Conservation (phyloP, 2,329 filamentous ascomycete species). For the Claviceps lovelessii region DNA sequence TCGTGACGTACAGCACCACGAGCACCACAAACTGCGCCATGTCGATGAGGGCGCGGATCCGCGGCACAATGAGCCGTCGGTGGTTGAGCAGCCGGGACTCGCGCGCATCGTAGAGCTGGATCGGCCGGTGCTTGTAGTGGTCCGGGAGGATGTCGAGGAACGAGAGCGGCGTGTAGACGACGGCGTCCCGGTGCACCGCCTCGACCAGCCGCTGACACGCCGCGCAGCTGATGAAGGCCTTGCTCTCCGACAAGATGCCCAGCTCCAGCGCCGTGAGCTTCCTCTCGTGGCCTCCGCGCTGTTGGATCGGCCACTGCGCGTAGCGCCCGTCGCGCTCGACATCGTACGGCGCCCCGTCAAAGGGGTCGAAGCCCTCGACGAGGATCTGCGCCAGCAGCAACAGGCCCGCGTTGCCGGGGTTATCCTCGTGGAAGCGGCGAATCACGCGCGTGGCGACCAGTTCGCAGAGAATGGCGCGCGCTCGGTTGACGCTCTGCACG, state of each 20-base stretch:
- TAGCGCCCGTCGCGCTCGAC: slow-evolving; percentile 35
- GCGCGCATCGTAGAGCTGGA: slow-evolving; percentile 54
- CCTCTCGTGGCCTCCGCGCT: slow-evolving; percentile 27
- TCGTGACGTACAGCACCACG: slow-evolving; percentile 45
- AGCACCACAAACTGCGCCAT: slow-evolving; percentile 51
- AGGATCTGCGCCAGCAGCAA: slow-evolving; percentile 53
- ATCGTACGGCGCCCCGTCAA: slow-evolving; percentile 50
- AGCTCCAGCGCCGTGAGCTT: slow-evolving; percentile 57
- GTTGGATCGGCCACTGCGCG: slow-evolving; percentile 25
- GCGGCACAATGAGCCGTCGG: slow-evolving; percentile 56
- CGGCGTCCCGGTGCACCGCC: slow-evolving; percentile 52
- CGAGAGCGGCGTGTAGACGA: slow-evolving; percentile 55
- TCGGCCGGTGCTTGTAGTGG: slow-evolving; percentile 56
- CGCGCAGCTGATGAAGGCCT: slow-evolving; percentile 49
- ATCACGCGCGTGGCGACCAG: slow-evolving; percentile 52
- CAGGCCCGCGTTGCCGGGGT: slow-evolving; percentile 46
- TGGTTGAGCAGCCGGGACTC: slow-evolving; percentile 55
- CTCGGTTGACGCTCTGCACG: slow-evolving; percentile 55
- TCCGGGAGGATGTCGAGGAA: slow-evolving; percentile 63
- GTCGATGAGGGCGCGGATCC: slow-evolving; percentile 52
- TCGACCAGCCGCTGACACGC: slow-evolving; percentile 58
- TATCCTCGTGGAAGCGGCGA: slow-evolving; percentile 53
- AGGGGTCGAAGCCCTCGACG: slow-evolving; percentile 57
- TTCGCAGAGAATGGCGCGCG: slow-evolving; percentile 54
- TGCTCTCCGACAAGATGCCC: slow-evolving; percentile 58